Base-by-base conservation (phyloP, 148 eudicot genomes). In the Vaccinium corymbosum region DNA sequence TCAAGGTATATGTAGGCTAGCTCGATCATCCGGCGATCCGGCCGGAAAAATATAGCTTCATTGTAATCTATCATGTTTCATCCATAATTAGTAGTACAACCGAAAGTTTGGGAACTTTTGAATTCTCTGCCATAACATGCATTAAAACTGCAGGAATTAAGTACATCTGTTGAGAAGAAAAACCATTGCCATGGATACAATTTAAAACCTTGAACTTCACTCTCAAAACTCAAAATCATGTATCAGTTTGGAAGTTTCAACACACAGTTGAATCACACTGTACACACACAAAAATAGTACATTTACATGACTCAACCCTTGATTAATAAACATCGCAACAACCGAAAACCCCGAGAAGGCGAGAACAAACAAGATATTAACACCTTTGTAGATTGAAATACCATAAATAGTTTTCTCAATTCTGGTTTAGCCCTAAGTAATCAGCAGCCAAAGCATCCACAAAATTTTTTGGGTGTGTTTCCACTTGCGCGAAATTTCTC, bases 401-500 rank as follows among this genome's bases (percentile, higher is more conserved):
- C 6, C 3, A 29, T 53, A 13, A 8, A 50, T 51, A 49, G 13
- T n/a, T 10, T 16, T 29, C 25, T 27, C 0, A 14, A 13, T 53
- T 78, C 32, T 20, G n/a, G 14, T 53, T 53, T 9, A 78, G 80
- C 19, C 35, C 2, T 13, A 50, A 10, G 32, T 7, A 74, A 61
- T 83, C 82, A 87, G 85, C 51, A 84, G 22, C 87, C 62, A 83
- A 91, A 90, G 83, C 94, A 88, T 73, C 88, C 84, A 20, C 89
- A 81, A 29, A 86, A 66, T 80, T 81, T 91, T 80, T 68, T 93
- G 0, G 94, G 94, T 0, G 81, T 46, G 15, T 86, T 79, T 9
- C 97, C 97, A 7, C 89, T 90, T 9, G 92, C 84, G 0, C 95
- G 89, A 64, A 52, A 92, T 70, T 91, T 93, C 7, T 89, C 91